Evolutionary conservation across 495 filamentous ascomycete species (phyloP).

Genomic region (Immersiella caudata): DNA sequence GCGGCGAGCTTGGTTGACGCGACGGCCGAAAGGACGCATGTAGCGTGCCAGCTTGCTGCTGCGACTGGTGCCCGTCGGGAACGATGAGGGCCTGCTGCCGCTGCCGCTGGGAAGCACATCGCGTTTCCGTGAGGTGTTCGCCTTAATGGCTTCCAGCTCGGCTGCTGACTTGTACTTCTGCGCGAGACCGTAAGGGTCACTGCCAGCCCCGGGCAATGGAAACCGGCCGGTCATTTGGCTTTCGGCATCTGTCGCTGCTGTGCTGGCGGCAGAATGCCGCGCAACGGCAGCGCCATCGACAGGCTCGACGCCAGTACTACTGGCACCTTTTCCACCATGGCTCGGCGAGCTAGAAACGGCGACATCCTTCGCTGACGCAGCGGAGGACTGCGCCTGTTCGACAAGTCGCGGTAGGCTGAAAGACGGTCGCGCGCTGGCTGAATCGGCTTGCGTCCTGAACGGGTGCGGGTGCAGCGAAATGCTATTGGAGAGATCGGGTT

Average conservation of each 20-base stretch:
- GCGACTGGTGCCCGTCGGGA: slow-evolving; percentile 42
- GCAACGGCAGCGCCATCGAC: slow-evolving; percentile 50
- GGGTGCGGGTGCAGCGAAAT: slow-evolving; percentile 51
- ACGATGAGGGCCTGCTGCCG: slow-evolving; percentile 32
- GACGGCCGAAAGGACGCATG: slow-evolving; percentile 37
- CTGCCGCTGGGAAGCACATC: slow-evolving; percentile 34
- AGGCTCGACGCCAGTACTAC: slow-evolving; percentile 51
- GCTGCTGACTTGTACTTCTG: slow-evolving; percentile 73
- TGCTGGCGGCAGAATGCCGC: slow-evolving; percentile 42
- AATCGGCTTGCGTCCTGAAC: slow-evolving; percentile 49
- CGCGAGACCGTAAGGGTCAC: slow-evolving; percentile 82
- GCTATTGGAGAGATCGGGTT: slow-evolving; percentile 42
- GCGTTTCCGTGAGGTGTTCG: slow-evolving; percentile 81
- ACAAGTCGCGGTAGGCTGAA: slow-evolving; percentile 5
- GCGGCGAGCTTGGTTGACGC: slow-evolving; percentile 58
- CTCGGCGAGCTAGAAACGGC: slow-evolving; percentile 38
- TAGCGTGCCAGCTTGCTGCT: slow-evolving; percentile 27
- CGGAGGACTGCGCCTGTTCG: slow-evolving; percentile 23
- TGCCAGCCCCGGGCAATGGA: slow-evolving; percentile 55
- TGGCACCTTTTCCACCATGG: slow-evolving; percentile 35
- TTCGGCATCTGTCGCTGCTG: slow-evolving; percentile 72
- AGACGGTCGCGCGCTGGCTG: slow-evolving; percentile 26
- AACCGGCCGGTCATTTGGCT: slow-evolving; percentile 54
- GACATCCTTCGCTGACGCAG: slow-evolving; percentile 17
- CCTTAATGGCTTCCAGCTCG: slow-evolving; percentile 79